Evolutionary conservation across 176 grass and related monocot species (phyloP).

Genomic region (Leersia perrieri): DNA sequence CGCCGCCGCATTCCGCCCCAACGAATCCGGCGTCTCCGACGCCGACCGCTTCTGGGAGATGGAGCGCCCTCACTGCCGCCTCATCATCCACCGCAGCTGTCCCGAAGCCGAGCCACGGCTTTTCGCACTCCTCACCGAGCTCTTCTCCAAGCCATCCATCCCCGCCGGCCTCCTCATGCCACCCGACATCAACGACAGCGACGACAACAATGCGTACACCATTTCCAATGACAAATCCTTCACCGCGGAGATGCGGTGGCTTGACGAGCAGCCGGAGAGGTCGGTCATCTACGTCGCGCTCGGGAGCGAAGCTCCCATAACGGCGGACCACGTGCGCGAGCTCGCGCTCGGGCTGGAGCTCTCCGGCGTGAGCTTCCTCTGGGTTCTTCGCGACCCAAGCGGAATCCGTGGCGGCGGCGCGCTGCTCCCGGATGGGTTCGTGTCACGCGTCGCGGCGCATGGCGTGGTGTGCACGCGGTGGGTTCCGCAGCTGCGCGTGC

Average conservation of each 20-base stretch:
- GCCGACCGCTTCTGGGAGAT: not conserved
- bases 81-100: conserved; percentile 13
- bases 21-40: conserved; percentile 14
- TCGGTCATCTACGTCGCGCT: conserved; percentile 43
- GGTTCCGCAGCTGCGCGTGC: conserved; percentile 44
- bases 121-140: not conserved
- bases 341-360: conserved; percentile 37
- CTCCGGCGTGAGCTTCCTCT: conserved; percentile 34
- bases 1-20: not conserved
- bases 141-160: conserved; percentile 23
- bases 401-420: not conserved
- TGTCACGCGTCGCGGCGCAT: not conserved
- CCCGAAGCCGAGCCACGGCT: conserved; percentile 23
- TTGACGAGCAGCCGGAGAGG: conserved; percentile 4
- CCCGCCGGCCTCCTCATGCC: conserved; percentile 33
- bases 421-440: conserved; percentile 30
- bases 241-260: not conserved
- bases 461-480: conserved; percentile 23
- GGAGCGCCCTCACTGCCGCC: not conserved
- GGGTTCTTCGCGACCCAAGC: conserved; percentile 29
- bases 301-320: conserved; percentile 41
- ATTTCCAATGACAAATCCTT: not conserved
- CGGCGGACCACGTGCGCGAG: not conserved
- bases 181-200: not conserved
- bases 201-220: too few relatives aligned